A percentile compares a stretch with the other conserved stretches of the same genome.
These are phyloP conservation scores for Pythium oligandrum DNA, from an alignment of 352 stramenopile genomes.

Conservation along the genomic window DNA sequence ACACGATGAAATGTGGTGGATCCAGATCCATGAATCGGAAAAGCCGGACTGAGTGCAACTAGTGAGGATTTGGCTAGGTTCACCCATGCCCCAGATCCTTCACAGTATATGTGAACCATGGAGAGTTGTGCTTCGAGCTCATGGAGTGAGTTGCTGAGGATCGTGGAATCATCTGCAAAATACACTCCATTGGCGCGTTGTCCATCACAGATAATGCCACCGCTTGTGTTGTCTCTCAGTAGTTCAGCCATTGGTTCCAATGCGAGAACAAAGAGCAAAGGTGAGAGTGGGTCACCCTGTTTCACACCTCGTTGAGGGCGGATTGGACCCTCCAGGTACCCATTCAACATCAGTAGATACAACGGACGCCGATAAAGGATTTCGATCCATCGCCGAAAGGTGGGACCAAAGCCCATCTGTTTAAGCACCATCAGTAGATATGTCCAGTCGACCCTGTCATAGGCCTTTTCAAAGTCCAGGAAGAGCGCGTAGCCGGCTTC, in stretches of 20 bases:
- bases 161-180: conserved; percentile 20
- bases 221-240: conserved; percentile 5
- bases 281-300: conserved; percentile 20
- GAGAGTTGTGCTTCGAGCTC: conserved; percentile 7
- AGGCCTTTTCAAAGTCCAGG: conserved; percentile 24
- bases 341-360: conserved; percentile 13
- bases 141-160: conserved; percentile 2
- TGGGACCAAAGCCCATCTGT: conserved; percentile 8
- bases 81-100: conserved; percentile 13
- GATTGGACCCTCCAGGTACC: conserved; percentile 6
- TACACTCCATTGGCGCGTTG: conserved; percentile 8
- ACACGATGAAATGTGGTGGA: too few species aligned
- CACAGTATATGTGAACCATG: conserved; percentile 20
- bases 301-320: conserved; percentile 17
- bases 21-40: too few species aligned
- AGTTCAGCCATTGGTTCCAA: conserved; percentile 21
- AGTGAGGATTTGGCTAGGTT: conserved; percentile 15
- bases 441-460: conserved; percentile 18
- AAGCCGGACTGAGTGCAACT: conserved; percentile 13
- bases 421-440: conserved; percentile 17
- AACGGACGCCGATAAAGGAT: conserved; percentile 10
- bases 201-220: background rate
- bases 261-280: conserved; percentile 13
- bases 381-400: conserved; percentile 10
- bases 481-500: conserved; percentile 12